Evolutionary conservation across 768 basidiomycete species (phyloP).

Genomic region (Boletus barrowsii): DNA sequence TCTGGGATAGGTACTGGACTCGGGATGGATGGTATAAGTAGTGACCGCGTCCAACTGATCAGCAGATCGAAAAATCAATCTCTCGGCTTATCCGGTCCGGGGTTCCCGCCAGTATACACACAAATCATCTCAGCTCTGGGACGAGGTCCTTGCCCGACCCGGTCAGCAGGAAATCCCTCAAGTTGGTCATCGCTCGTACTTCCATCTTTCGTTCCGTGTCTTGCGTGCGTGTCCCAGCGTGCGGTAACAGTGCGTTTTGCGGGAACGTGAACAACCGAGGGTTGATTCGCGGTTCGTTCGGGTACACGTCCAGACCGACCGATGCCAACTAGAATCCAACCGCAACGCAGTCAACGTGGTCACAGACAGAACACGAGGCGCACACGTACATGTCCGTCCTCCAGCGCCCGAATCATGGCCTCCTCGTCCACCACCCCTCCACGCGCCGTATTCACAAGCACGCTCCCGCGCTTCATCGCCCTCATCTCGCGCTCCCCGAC

Average conservation of each 20-base stretch:
- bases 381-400: constrained; percentile 78
- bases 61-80: background rate
- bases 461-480: constrained; percentile 69
- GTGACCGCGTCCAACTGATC: too few species aligned
- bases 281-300: constrained; percentile 79
- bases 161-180: constrained; percentile 61
- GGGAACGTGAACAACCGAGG: constrained; percentile 74
- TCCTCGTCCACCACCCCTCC: constrained; percentile 88
- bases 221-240: constrained; percentile 84
- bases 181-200: constrained; percentile 71
- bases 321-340: background rate
- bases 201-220: constrained; percentile 84
- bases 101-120: too few species aligned
- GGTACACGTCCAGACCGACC: constrained; percentile 83
- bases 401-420: constrained; percentile 79
- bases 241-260: constrained; percentile 83
- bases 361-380: background rate
- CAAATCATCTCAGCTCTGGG: constrained; percentile 37
- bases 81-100: background rate
- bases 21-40: background rate
- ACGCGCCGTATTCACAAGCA: constrained; percentile 84
- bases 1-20: background rate
- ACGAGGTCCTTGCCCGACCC: constrained; percentile 67
- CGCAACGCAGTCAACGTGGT: background rate
- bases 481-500: constrained; percentile 76